Evolutionary conservation across 768 basidiomycete species (phyloP).

Genomic region (Phanerochaete sordida): DNA sequence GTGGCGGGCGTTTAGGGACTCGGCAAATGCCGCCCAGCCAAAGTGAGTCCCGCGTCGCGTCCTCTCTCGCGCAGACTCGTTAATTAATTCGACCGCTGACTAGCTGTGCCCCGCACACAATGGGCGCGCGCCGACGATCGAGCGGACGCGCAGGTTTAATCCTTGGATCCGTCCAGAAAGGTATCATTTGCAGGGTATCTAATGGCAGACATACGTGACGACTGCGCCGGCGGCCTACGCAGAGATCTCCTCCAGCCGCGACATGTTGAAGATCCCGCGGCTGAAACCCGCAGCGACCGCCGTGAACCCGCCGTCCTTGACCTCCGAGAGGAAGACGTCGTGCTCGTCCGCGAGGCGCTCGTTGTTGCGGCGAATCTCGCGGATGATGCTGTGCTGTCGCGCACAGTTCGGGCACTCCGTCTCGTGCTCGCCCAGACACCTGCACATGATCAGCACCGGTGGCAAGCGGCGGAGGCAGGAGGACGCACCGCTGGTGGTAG

Average conservation of each 20-base stretch:
- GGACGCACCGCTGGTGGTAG: constrained; percentile 83
- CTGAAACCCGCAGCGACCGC: constrained; percentile 71
- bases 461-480: not conserved
- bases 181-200: not conserved
- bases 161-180: no score
- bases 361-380: constrained; percentile 86
- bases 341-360: constrained; percentile 80
- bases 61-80: no score
- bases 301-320: constrained; percentile 64
- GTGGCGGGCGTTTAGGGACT: no score
- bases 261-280: constrained; percentile 51
- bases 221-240: not conserved
- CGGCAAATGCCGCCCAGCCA: no score
- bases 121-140: no score
- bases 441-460: constrained; percentile 26
- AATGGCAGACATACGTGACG: not conserved
- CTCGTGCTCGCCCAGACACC: constrained; percentile 87
- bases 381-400: constrained; percentile 81
- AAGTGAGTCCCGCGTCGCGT: no score
- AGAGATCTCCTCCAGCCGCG: constrained; percentile 21
- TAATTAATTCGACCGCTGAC: no score
- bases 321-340: constrained; percentile 74
- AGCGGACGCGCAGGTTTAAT: no score
- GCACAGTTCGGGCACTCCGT: constrained; percentile 89
- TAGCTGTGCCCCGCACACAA: no score